These are phyloP conservation scores for Litsea cubeba DNA, from an alignment of 164 flowering plant species.

Conservation along the genomic window DNA sequence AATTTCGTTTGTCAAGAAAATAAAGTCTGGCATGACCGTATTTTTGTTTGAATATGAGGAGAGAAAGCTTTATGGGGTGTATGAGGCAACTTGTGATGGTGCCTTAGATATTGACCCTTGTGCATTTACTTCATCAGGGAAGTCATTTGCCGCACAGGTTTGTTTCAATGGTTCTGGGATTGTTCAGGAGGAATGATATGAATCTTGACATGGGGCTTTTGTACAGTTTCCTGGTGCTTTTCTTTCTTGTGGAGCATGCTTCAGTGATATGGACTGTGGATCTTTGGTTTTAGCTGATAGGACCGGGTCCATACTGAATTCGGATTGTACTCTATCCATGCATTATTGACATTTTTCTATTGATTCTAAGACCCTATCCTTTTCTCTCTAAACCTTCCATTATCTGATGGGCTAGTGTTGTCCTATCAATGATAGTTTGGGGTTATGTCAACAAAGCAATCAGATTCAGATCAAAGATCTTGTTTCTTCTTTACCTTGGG, in stretches of 20 bases:
- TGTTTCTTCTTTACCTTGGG: not conserved
- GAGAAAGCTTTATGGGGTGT: conserved; percentile 64
- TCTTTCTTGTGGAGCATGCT: not conserved
- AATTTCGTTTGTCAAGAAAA: conserved; percentile 41
- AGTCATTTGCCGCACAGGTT: conserved; percentile 73
- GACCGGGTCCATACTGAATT: too few species aligned
- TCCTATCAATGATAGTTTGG: not conserved
- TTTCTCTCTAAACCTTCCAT: not conserved
- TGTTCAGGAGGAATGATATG: not conserved
- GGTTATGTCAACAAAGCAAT: not conserved
- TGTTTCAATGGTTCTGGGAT: not conserved
- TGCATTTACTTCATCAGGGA: conserved; percentile 50
- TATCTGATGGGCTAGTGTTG: not conserved
- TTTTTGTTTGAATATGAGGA: conserved; percentile 68
- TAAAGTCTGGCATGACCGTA: conserved; percentile 63
- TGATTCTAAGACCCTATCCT: not conserved
- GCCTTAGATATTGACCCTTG: conserved; percentile 50
- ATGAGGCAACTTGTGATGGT: conserved; percentile 59
- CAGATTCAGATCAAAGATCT: not conserved
- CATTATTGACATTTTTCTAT: not conserved
- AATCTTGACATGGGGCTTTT: too few species aligned
- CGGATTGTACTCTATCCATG: not conserved
- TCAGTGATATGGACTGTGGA: not conserved
- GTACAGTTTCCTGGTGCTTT: not conserved
- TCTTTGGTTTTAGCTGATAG: too few species aligned